Base-by-base conservation (phyloP, 164 flowering plant genomes). In the Cinnamomum chago region DNA sequence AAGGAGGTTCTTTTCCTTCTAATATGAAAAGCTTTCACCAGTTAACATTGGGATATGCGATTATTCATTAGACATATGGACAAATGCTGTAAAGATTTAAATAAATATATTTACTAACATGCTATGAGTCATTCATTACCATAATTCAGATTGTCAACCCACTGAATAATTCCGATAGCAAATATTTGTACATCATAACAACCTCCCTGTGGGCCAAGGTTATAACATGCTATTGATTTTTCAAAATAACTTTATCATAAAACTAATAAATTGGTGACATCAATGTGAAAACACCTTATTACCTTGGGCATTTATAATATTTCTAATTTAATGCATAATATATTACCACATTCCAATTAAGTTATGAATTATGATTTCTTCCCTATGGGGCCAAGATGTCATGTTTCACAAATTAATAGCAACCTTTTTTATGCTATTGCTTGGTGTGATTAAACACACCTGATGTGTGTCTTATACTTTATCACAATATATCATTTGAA, bases 11-110 rank as follows among this genome's bases (percentile, higher is more conserved):
- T 70, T 60, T 9, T 62, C 28, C 24, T 72, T 72, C 51, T 51
- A 72, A 17, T 58, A 7, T 12, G 18, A 58, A 12, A 27, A 72
- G 4, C 62, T 72, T 9, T 62, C 52, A 15, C 67, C 67, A 20
- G 27, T 72, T 27, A 72, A 58, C 11, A 33, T 28, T 58, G 67
- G 74, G 67, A 58, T 60, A 72, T 25, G 30, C 12, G 50, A 67
- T 67, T 9, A 67, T 27, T 67, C 47, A 67, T 67, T 67, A 27
- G 47, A 67, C 9, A 30, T 27, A 28, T 18, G 6, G 23, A 15
- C 14, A 67, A 0, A 67, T 67, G 24, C 12, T 15, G 50, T 11
- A 33, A 67, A 67, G 17, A 13, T 17, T 30, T 14, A 27, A 30
- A 67, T 27, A 67, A 5, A 25, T 28, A 27, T 67, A 11, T 0